Evolutionary conservation across 495 filamentous ascomycete genomes (phyloP).

Genomic region (Penicillium coffeae): DNA sequence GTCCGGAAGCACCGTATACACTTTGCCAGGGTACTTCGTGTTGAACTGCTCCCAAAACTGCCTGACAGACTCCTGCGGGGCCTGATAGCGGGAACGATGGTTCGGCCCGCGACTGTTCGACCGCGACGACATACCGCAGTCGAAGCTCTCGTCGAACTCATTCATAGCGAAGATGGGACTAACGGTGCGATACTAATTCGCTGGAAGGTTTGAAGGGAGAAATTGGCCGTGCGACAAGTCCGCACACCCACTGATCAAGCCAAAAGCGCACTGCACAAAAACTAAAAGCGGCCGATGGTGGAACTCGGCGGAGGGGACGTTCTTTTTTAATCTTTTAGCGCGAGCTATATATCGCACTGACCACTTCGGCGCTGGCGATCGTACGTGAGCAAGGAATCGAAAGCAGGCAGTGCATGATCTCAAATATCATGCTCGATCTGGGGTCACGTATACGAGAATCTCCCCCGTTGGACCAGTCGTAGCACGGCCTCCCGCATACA

Average conservation of each 20-base stretch:
- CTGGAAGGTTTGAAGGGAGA: no score
- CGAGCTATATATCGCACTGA: slow-evolving; percentile 3
- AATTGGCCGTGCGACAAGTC: not conserved
- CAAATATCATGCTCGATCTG: not conserved
- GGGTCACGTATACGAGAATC: not conserved
- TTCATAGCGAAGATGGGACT: no score
- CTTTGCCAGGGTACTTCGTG: slow-evolving; percentile 56
- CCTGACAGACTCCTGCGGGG: slow-evolving; percentile 68
- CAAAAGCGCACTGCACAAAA: not conserved
- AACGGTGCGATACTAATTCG: no score
- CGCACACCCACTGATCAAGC: not conserved
- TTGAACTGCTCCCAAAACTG: slow-evolving; percentile 79
- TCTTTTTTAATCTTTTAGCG: slow-evolving; percentile 1
- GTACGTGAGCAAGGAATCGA: not conserved
- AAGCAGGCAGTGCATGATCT: slow-evolving; percentile 2
- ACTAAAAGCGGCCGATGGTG: not conserved
- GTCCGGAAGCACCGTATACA: slow-evolving; percentile 68
- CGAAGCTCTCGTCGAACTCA: slow-evolving; percentile 35
- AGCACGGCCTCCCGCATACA: not conserved
- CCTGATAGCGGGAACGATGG: slow-evolving; percentile 48
- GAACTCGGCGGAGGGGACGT: not conserved
- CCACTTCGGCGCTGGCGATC: slow-evolving; percentile 1
- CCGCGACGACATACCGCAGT: slow-evolving; percentile 29
- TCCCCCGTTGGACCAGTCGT: no score
- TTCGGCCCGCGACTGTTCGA: slow-evolving; percentile 33